Evolutionary conservation across 768 basidiomycete genomes (phyloP), one percentile per base, ranked within the genome.

Genomic region (Mycena rosella): DNA sequence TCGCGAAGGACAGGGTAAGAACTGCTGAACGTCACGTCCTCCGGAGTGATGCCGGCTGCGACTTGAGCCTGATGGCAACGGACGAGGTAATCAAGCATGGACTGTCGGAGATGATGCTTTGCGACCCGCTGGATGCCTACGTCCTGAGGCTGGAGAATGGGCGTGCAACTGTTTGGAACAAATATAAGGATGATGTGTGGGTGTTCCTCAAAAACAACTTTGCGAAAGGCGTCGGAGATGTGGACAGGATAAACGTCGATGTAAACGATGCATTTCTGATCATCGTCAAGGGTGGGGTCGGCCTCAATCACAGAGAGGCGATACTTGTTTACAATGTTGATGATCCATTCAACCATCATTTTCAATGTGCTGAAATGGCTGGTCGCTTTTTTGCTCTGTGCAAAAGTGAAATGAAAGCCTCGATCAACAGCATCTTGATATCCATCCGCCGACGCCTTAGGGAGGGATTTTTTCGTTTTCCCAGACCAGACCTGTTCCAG

Each of bases 171-270:
- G 9, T 52, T 68, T 3, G 74, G 74, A 44, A 75, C 68, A 62
- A 62, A 75, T 24, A 47, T 32, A 1, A 67, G 58, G 42, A 74
- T 51, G 47, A 73, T 69, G 54, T 67, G 54, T 0, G 62, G 67
- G 57, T 59, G 65, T 9, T 59, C 52, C 0, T 56, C 40, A 29
- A 45, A 60, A 10, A 77, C 44, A 48, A 55, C 73, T 14, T 27
- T 18, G 22, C 47, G 73, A 44, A 78, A 78, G 14, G 71, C 65
- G 30, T 74, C 34, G 18, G 73, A 45, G 8, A 67, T 72, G 47
- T 80, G 77, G 22, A 80, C 74, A 4, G 75, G 73, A 29, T 77
- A 80, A 30, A 72, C 69, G 48, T 80, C 74, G 11, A 80, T 69
- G 45, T 67, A 70, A 11, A 77, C 32, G 58, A 77, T 65, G 7